Conservation (phyloP, 225 moss, liverwort and hornwort genomes). For the Marchantia polymorpha region DNA sequence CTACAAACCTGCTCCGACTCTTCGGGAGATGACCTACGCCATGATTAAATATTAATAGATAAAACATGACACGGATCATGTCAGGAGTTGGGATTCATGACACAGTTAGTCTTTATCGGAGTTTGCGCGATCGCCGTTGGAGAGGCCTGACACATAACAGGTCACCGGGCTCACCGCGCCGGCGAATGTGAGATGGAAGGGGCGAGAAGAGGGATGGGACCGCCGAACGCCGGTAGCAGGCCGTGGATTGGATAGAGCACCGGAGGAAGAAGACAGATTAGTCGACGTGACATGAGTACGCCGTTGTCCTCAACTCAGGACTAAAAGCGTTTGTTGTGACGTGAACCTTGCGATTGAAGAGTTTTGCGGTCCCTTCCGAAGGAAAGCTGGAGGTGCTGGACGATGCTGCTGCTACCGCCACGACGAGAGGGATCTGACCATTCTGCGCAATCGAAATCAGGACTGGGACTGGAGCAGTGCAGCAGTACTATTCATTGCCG, state of each 20-base stretch:
- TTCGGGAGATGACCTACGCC: no score
- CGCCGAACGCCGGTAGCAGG: background rate
- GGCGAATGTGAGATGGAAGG: no score
- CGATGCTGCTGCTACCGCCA: background rate
- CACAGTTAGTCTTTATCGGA: no score
- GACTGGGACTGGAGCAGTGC: background rate
- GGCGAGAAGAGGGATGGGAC: background rate
- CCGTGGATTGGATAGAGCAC: conserved; percentile 3
- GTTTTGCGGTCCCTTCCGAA: background rate
- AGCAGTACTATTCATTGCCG: background rate
- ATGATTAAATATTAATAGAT: no score
- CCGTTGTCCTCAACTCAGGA: background rate
- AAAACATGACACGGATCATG: no score
- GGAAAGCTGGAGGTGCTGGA: background rate
- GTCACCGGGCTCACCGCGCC: no score
- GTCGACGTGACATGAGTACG: background rate
- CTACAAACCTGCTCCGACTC: no score
- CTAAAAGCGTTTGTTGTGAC: background rate
- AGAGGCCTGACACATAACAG: no score
- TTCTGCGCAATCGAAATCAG: background rate
- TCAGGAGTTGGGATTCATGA: no score
- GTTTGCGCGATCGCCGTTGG: no score
- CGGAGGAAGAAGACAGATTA: no score
- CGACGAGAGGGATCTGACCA: background rate
- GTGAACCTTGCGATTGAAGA: background rate